Evolutionary conservation across 2,329 filamentous ascomycete genomes (phyloP).

Genomic region (Grosmannia huntii): DNA sequence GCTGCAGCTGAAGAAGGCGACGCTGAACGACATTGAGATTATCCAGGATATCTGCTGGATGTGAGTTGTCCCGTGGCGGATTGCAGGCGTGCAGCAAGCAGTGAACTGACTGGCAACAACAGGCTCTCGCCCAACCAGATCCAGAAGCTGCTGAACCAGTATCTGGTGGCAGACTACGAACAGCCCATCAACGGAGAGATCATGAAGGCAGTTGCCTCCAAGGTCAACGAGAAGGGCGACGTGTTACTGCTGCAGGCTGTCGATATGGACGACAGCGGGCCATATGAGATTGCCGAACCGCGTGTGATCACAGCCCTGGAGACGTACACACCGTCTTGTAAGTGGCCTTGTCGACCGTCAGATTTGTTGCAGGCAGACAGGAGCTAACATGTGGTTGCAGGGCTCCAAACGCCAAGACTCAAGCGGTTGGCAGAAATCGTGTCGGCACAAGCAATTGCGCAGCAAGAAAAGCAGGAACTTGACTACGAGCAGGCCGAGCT

Average conservation of each 20-base stretch:
- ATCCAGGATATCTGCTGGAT: slow-evolving; percentile 99
- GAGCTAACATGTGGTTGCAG: slow-evolving; percentile 26
- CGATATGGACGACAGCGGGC: slow-evolving; percentile 97
- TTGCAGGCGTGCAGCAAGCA: neutral
- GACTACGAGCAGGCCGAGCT: slow-evolving; percentile 37
- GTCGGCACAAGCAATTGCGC: slow-evolving; percentile 87
- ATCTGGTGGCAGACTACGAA: slow-evolving; percentile 96
- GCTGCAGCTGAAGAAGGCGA: slow-evolving; percentile 96
- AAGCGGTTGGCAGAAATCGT: slow-evolving; percentile 98
- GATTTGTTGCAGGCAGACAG: neutral
- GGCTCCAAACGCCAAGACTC: slow-evolving; percentile 89
- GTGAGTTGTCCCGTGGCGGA: slow-evolving; percentile 40
- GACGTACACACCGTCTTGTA: slow-evolving; percentile 96
- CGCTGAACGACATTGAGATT: slow-evolving; percentile 97
- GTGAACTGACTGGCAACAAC: neutral
- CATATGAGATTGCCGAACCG: slow-evolving; percentile 96
- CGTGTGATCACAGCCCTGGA: slow-evolving; percentile 91
- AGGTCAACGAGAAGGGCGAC: slow-evolving; percentile 96
- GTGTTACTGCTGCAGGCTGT: slow-evolving; percentile 86
- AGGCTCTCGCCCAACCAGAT: slow-evolving; percentile 98
- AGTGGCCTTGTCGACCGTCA: slow-evolving; percentile 24
- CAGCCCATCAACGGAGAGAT: slow-evolving; percentile 99
- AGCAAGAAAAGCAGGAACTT: slow-evolving; percentile 70
- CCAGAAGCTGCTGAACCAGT: slow-evolving; percentile 96
- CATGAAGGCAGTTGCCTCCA: slow-evolving; percentile 96